A percentile compares a stretch with the other conserved stretches of the same genome.
phyloP scores from a whole-genome alignment of 768 basidiomycete genomes.

The Pulveroboletus sp. region DNA sequence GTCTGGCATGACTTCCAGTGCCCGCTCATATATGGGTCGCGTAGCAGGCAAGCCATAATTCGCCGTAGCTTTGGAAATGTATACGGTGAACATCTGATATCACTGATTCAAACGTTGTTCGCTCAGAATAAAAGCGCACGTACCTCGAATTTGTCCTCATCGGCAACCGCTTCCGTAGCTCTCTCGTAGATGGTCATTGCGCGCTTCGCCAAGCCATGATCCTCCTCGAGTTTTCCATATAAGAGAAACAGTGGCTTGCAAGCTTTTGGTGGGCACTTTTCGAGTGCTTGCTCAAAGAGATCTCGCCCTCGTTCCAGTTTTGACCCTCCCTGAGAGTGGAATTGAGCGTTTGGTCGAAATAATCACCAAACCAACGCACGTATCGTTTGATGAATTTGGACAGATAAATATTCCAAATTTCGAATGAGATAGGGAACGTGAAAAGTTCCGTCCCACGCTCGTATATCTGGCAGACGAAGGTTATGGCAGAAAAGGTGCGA shows the following conservation, averaged over 20 bases:
- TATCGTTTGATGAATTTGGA: slow-evolving; percentile 97
- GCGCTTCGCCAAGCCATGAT: slow-evolving; percentile 90
- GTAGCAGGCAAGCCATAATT: slow-evolving; percentile 97
- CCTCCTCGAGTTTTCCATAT: slow-evolving; percentile 96
- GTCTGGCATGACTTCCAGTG: slow-evolving; percentile 90
- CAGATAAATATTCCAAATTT: slow-evolving; percentile 98
- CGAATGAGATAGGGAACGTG: slow-evolving; percentile 97
- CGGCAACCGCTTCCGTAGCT: slow-evolving; percentile 80
- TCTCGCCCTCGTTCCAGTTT: slow-evolving; percentile 97
- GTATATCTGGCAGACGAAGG: slow-evolving; percentile 59
- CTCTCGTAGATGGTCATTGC: slow-evolving; percentile 96
- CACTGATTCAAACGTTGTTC: slow-evolving; percentile 3
- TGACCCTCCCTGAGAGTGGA: slow-evolving; percentile 65
- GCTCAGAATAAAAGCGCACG: slow-evolving; percentile 14
- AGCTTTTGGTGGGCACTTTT: slow-evolving; percentile 92
- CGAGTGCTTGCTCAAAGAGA: slow-evolving; percentile 95
- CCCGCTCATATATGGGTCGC: slow-evolving; percentile 93
- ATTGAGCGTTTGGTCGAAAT: slow-evolving; percentile 1
- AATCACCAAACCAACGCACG: slow-evolving; percentile 45
- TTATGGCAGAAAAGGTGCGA: slow-evolving; percentile 6
- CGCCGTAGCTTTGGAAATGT: slow-evolving; percentile 94
- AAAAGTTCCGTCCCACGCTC: slow-evolving; percentile 97
- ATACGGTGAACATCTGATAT: slow-evolving; percentile 88
- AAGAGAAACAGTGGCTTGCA: slow-evolving; percentile 95
- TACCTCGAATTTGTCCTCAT: slow-evolving; percentile 95